phyloP scores from a whole-genome alignment of 2,329 filamentous ascomycete genomes.

The Mariannaea elegans region DNA sequence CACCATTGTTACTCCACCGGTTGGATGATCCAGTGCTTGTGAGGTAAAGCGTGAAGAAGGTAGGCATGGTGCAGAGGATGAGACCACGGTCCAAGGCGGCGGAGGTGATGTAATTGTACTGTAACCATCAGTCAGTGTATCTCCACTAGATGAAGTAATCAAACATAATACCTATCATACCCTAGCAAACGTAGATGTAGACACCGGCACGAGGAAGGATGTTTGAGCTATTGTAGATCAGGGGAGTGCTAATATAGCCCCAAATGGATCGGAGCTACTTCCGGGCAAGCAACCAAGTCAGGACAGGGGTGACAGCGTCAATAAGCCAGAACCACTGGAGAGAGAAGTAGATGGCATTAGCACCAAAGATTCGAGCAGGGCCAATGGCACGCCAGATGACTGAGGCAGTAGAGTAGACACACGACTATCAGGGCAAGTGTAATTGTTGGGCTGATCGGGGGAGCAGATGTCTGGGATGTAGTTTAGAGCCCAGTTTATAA shows the following conservation, averaged over 20 bases:
- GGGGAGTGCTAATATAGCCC: no score
- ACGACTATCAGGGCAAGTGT: constrained; percentile 56
- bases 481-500: constrained; percentile 20
- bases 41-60: constrained; percentile 24
- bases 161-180: constrained; percentile 21
- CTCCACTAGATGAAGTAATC: constrained; percentile 23
- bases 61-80: constrained; percentile 21
- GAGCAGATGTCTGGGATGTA: constrained; percentile 23
- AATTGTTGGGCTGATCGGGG: constrained; percentile 41
- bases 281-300: constrained; percentile 15
- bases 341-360: constrained; percentile 18
- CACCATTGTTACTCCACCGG: constrained; percentile 30
- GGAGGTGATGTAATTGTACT: constrained; percentile 31
- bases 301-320: constrained; percentile 14
- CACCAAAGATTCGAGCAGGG: constrained; percentile 46
- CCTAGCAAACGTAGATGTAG: constrained; percentile 14
- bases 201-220: constrained; percentile 21
- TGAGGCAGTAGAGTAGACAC: constrained; percentile 56
- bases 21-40: constrained; percentile 14
- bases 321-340: constrained; percentile 23
- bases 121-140: constrained; percentile 21
- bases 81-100: constrained; percentile 23
- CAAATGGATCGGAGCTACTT: no score
- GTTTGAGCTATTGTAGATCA: no score
- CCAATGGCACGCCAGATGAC: constrained; percentile 60